Percentiles rank a stretch among this genome's conserved stretches.
These are phyloP conservation scores for Aspergillus campestris DNA, from an alignment of 495 filamentous ascomycete genomes.

Conservation along the genomic window DNA sequence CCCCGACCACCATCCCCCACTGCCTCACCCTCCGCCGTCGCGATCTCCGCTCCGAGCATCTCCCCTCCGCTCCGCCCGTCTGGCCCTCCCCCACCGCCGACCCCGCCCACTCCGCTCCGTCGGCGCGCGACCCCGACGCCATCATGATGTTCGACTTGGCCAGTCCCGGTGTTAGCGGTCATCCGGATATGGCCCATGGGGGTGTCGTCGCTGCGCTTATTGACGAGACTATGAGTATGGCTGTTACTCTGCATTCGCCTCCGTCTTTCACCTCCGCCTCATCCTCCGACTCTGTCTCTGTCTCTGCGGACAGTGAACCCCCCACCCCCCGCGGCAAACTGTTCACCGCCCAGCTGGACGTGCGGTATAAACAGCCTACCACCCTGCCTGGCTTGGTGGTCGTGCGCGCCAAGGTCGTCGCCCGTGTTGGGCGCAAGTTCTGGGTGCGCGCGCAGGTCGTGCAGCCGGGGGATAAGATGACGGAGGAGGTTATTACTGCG, in stretches of 20 bases:
- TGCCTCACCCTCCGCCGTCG: conserved; percentile 28
- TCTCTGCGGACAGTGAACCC: neutral
- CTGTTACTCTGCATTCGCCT: conserved; percentile 24
- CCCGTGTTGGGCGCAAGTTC: conserved; percentile 27
- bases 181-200: conserved; percentile 33
- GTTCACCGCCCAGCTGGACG: conserved; percentile 35
- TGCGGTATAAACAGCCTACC: conserved; percentile 30
- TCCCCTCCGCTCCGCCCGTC: conserved; percentile 14
- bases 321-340: conserved; percentile 23
- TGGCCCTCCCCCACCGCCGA: conserved; percentile 26
- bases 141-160: conserved; percentile 29
- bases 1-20: conserved; percentile 31
- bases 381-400: conserved; percentile 25
- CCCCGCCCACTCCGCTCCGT: conserved; percentile 11
- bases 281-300: neutral
- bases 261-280: conserved; percentile 1
- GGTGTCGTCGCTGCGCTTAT: conserved; percentile 60
- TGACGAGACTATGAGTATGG: conserved; percentile 50
- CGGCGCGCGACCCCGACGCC: conserved; percentile 25
- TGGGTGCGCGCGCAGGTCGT: conserved; percentile 34
- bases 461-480: conserved; percentile 27
- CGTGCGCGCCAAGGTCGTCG: conserved; percentile 26
- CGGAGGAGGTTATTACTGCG: conserved; percentile 20
- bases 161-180: conserved; percentile 29
- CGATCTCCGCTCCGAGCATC: conserved; percentile 9